Percentiles rank a stretch among this genome's conserved stretches.
These are phyloP conservation scores for Phyllosticta ampelicida DNA, from an alignment of 2,329 filamentous ascomycete species.

Conservation along the genomic window DNA sequence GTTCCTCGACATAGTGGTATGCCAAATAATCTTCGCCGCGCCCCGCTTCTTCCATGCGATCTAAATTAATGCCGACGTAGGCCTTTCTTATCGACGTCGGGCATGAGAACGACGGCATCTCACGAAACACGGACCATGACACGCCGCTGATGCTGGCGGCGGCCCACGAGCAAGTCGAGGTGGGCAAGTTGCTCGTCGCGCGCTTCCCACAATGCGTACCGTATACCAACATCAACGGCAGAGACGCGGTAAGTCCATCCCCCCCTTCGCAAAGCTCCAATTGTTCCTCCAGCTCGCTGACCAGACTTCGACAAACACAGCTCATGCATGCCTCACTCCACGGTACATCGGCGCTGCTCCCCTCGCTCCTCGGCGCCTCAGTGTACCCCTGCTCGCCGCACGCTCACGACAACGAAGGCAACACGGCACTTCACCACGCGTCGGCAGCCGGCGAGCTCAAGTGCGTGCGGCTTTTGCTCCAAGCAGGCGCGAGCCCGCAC, in stretches of 20 bases:
- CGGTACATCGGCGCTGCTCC: conserved; percentile 35
- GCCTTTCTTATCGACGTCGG: conserved; percentile 59
- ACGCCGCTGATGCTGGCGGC: conserved; percentile 76
- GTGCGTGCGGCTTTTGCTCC: conserved; percentile 63
- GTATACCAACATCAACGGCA: conserved; percentile 54
- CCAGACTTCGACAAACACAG: conserved; percentile 12
- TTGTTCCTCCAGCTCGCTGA: background rate
- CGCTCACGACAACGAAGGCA: conserved; percentile 56
- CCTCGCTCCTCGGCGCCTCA: conserved; percentile 24
- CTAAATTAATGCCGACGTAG: conserved; percentile 17
- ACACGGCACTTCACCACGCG: conserved; percentile 79
- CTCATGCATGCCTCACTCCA: conserved; percentile 32
- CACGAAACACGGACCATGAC: conserved; percentile 67
- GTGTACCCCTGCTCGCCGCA: conserved; percentile 20
- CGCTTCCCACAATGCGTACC: conserved; percentile 52
- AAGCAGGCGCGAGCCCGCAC: conserved; percentile 65
- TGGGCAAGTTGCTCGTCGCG: conserved; percentile 61
- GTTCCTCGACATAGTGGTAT: conserved; percentile 52
- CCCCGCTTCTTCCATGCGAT: background rate
- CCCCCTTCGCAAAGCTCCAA: background rate
- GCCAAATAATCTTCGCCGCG: conserved; percentile 14
- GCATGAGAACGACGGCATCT: conserved; percentile 63
- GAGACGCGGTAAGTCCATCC: conserved; percentile 49
- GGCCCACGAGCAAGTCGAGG: conserved; percentile 56
- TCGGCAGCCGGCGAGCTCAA: conserved; percentile 71